A percentile compares a stretch with the other conserved stretches of the same genome.
These are phyloP conservation scores for Hygrophoropsis aurantiaca DNA, from an alignment of 768 basidiomycete species.

Conservation along the genomic window DNA sequence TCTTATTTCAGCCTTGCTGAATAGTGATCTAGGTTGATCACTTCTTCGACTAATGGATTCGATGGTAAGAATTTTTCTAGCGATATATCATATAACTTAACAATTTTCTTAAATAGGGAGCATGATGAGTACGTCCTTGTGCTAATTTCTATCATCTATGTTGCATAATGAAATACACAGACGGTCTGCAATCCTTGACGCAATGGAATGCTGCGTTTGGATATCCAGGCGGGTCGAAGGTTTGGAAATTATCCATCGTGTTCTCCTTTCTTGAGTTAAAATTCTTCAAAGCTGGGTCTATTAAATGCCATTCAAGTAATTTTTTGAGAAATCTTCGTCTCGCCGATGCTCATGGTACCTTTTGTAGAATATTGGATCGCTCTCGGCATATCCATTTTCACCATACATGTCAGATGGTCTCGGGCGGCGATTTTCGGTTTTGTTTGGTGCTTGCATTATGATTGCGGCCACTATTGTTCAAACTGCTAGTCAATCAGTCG, in stretches of 20 bases:
- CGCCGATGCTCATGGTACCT: too few species aligned
- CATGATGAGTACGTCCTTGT: constrained; percentile 30
- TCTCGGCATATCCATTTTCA: constrained; percentile 25
- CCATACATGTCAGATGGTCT: constrained; percentile 32
- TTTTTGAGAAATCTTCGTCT: background rate
- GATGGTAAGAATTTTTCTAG: constrained; percentile 18
- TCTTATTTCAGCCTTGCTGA: background rate
- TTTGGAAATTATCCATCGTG: background rate
- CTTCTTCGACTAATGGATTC: constrained; percentile 33
- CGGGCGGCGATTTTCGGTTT: constrained; percentile 27
- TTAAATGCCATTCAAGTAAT: constrained; percentile 32
- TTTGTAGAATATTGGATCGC: constrained; percentile 16
- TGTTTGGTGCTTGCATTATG: constrained; percentile 33
- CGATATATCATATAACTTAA: background rate
- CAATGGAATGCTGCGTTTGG: constrained; percentile 32
- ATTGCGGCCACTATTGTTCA: constrained; percentile 32
- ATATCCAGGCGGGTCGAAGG: constrained; percentile 24
- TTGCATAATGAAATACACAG: constrained; percentile 5
- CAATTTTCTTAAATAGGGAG: constrained; percentile 16
- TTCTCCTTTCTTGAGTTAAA: background rate
- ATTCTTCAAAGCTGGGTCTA: constrained; percentile 22
- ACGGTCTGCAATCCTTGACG: constrained; percentile 29
- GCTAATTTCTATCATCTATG: background rate
- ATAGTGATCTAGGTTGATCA: constrained; percentile 22
- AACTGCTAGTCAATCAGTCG: constrained; percentile 27